These are phyloP conservation scores for Cardamine resedifolia DNA, from an alignment of 345 rosid genomes.

Conservation along the genomic window DNA sequence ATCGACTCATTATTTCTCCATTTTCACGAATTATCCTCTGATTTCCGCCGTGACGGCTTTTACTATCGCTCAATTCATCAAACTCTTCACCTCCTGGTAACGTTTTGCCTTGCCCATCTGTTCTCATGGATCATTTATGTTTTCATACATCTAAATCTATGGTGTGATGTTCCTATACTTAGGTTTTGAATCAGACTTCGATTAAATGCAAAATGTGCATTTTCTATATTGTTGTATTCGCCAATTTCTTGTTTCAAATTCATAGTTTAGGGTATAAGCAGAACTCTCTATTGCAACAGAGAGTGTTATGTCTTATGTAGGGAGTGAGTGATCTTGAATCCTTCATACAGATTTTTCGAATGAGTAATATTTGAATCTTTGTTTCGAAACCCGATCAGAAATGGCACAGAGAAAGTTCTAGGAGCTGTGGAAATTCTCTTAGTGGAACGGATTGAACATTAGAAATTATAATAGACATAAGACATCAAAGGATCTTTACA, in stretches of 20 bases:
- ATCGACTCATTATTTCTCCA: conserved; percentile 42
- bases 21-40: conserved; percentile 66
- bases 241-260: not conserved
- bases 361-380: no score
- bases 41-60: conserved; percentile 59
- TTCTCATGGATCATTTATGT: not conserved
- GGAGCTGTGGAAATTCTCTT: not conserved
- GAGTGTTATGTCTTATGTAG: no score
- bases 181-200: not conserved
- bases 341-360: not conserved
- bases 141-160: not conserved
- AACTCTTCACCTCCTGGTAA: conserved; percentile 83
- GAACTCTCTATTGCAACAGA: no score
- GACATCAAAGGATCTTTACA: not conserved
- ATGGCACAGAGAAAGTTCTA: not conserved
- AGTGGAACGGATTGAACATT: not conserved
- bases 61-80: conserved; percentile 64
- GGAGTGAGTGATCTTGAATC: not conserved
- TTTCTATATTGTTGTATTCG: not conserved
- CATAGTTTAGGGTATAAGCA: conserved; percentile 6
- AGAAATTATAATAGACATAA: not conserved
- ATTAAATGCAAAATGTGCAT: not conserved
- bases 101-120: not conserved
- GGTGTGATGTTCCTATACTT: not conserved
- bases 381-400: not conserved